These are phyloP conservation scores for Monosiga brevicollis DNA, from an alignment of 78 protist species.

Conservation along the genomic window DNA sequence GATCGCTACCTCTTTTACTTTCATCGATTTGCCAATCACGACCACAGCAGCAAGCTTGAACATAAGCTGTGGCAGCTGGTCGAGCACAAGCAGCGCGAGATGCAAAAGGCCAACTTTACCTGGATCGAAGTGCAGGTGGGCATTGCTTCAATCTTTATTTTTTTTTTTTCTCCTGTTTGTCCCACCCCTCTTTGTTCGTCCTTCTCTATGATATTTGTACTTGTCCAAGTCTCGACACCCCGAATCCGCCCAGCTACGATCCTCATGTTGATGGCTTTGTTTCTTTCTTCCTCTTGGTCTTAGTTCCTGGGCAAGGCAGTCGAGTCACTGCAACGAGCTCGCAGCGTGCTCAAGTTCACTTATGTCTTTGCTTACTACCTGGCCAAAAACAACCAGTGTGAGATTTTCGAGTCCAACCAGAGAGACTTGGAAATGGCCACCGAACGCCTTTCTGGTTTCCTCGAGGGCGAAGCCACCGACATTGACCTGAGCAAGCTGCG, in stretches of 20 bases:
- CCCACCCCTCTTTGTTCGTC: no score
- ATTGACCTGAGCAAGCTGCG: not conserved
- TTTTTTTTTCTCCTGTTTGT: no score
- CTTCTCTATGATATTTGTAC: no score
- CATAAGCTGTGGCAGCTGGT: not conserved
- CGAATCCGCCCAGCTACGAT: no score
- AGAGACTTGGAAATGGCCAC: constrained; percentile 37
- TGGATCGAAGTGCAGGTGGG: constrained; percentile 35
- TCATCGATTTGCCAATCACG: constrained; percentile 54
- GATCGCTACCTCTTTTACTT: constrained; percentile 51
- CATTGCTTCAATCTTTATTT: no score
- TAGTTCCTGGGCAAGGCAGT: constrained; percentile 36
- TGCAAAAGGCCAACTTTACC: constrained; percentile 2
- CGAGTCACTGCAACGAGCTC: constrained; percentile 22
- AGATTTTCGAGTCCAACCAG: constrained; percentile 58
- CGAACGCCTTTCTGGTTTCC: constrained; percentile 25
- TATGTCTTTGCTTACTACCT: constrained; percentile 58
- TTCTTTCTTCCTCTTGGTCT: no score
- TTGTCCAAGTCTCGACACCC: no score
- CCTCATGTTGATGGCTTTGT: no score
- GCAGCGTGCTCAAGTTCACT: constrained; percentile 49
- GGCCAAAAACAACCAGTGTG: constrained; percentile 10
- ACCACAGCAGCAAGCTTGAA: constrained; percentile 19
- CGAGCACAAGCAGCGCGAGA: constrained; percentile 17
- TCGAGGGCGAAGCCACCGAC: constrained; percentile 17